Conservation (phyloP, 371 early-diverging fungal species). For the Fennellomyces sp. region DNA sequence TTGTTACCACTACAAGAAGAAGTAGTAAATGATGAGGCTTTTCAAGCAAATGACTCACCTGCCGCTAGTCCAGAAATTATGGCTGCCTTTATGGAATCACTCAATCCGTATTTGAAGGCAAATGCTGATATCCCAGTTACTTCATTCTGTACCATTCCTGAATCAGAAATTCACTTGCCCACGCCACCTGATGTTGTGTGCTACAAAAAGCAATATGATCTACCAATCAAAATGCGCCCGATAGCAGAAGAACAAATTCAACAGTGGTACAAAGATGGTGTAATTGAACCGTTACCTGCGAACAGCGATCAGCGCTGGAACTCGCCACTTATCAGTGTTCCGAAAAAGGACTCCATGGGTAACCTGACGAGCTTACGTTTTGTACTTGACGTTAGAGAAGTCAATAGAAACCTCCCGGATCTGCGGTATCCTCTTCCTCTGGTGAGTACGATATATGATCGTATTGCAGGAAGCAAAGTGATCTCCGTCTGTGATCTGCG, state of each 20-base stretch:
- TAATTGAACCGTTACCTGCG: not conserved
- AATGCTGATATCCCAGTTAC: slow-evolving; percentile 9
- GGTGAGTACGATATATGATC: slow-evolving; percentile 19
- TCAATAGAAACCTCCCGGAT: slow-evolving; percentile 16
- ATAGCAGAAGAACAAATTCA: slow-evolving; percentile 4
- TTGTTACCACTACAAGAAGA: not conserved
- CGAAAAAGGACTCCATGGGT: slow-evolving; percentile 23
- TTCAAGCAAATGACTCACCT: slow-evolving; percentile 22
- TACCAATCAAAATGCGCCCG: not conserved
- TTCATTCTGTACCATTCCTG: slow-evolving; percentile 19
- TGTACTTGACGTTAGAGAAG: slow-evolving; percentile 23
- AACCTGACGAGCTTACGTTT: slow-evolving; percentile 14
- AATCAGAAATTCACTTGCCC: slow-evolving; percentile 12
- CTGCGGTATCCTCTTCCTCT: slow-evolving; percentile 24
- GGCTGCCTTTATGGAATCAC: not conserved
- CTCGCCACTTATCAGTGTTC: slow-evolving; percentile 23
- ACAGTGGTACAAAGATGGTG: slow-evolving; percentile 7
- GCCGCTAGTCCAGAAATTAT: slow-evolving; percentile 10
- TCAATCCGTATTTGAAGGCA: slow-evolving; percentile 4
- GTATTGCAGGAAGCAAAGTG: slow-evolving; percentile 22
- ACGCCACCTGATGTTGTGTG: slow-evolving; percentile 8
- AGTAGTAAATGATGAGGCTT: not conserved
- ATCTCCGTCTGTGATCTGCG: slow-evolving; percentile 24
- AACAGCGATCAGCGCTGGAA: slow-evolving; percentile 20
- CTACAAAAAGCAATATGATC: slow-evolving; percentile 14